Evolutionary conservation across 495 filamentous ascomycete genomes (phyloP), one percentile per base, ranked within the genome.

Genomic region (Penicillium ucsense): DNA sequence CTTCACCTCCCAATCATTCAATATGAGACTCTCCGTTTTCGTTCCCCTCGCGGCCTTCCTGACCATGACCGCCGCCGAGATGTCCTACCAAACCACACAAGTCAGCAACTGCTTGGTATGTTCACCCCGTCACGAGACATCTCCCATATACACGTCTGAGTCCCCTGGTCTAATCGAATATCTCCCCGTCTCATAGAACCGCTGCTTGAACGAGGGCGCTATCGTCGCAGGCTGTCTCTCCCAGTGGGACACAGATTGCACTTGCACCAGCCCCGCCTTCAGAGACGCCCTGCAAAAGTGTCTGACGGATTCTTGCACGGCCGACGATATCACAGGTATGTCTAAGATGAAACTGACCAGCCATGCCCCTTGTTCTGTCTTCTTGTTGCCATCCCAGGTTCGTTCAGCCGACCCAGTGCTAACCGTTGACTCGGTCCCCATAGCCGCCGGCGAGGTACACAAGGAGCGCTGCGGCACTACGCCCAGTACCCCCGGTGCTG

Each of bases 11-110:
- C 41, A 28, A 40, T 37, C 8, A n/a, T 4, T 46, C 43, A 55
- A 51, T 36, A 62, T 62, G 59, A 62, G 55, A 52, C 57, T 62
- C 38, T 60, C 56, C 0, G 55, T 57, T 41, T 55, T 55, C 49
- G 41, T 55, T 20, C 59, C 59, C 4, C 50, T 62, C 27, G 46
- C 59, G 7, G 47, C 54, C 28, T 57, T 62, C 53, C 39, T 62
- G 8, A 50, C 56, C 37, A 51, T 54, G 34, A 38, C 49, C 3
- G 45, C 45, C n/a, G 59, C 56, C 36, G 54, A 57, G 20, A 8
- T 38, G n/a, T 29, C n/a, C 29, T 41, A 33, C 12, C 5, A 38
- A 5, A 32, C 32, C 3, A 51, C 44, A 3, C 27, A 49, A 5
- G 7, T 45, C 20, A 62, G 59, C 47, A 36, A 27, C 4, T 60